Percentiles rank a stretch among this genome's conserved stretches.
Conservation (phyloP, 495 filamentous ascomycete species). For the Hypoxylon crocopeplum region DNA sequence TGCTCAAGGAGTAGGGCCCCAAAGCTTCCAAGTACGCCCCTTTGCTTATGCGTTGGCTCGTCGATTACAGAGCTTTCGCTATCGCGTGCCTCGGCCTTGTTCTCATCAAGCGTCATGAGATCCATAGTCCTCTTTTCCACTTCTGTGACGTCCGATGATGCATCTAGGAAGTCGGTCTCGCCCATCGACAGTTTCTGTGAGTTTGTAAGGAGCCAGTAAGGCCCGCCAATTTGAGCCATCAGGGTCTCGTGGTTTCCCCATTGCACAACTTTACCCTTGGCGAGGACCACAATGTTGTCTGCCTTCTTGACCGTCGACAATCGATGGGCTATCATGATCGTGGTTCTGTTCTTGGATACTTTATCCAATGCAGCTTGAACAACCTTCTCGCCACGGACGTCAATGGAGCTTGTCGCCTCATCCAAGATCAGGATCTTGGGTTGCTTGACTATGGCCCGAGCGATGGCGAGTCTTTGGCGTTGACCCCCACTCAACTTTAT, state of each 20-base stretch:
- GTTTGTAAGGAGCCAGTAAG: conserved; percentile 59
- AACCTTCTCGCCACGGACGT: conserved; percentile 62
- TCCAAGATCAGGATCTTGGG: conserved; percentile 85
- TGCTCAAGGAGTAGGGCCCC: conserved; percentile 56
- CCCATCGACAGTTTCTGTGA: conserved; percentile 55
- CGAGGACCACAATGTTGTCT: conserved; percentile 69
- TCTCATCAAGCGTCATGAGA: conserved; percentile 40
- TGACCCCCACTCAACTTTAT: conserved; percentile 69
- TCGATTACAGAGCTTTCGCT: conserved; percentile 32
- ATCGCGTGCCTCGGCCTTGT: conserved; percentile 20
- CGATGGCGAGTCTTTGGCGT: conserved; percentile 72
- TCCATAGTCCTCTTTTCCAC: conserved; percentile 51
- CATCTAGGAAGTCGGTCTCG: conserved; percentile 23
- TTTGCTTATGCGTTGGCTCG: conserved; percentile 32
- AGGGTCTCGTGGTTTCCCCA: conserved; percentile 73
- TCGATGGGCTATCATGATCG: conserved; percentile 67
- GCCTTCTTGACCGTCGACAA: conserved; percentile 66
- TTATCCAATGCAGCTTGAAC: conserved; percentile 64
- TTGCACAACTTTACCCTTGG: conserved; percentile 67
- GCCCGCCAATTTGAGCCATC: conserved; percentile 63
- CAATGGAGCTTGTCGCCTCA: conserved; percentile 76
- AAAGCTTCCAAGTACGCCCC: conserved; percentile 54
- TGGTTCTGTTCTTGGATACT: conserved; percentile 62
- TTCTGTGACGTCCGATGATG: conserved; percentile 37
- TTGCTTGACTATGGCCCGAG: conserved; percentile 74